Evolutionary conservation across 2,329 filamentous ascomycete species (phyloP).

Genomic region (Exophiala bonariae): DNA sequence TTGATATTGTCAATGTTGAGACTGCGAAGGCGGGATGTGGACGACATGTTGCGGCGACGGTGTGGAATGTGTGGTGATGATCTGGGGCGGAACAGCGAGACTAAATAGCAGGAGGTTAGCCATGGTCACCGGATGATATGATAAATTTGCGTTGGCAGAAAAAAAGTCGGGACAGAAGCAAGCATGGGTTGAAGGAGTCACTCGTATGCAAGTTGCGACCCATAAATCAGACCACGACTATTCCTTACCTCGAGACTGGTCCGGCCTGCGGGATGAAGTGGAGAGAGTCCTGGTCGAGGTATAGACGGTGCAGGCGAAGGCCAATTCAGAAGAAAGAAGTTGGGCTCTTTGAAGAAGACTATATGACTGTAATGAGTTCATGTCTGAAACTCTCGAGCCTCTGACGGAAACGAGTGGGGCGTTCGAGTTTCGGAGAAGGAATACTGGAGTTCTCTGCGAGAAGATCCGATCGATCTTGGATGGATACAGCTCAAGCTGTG

Average conservation of each 20-base stretch:
- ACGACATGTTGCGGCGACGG: constrained; percentile 46
- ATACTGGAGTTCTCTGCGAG: too few relatives aligned
- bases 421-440: neutral
- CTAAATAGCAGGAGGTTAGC: constrained; percentile 9
- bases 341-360: constrained; percentile 22
- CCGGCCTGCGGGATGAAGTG: constrained; percentile 4
- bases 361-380: constrained; percentile 10
- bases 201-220: constrained; percentile 6
- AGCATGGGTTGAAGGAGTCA: constrained; percentile 17
- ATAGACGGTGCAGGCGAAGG: constrained; percentile 16
- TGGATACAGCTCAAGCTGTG: too few relatives aligned
- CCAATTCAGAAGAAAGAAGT: constrained; percentile 23
- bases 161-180: constrained; percentile 20
- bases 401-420: constrained; percentile 8
- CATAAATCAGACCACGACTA: constrained; percentile 9
- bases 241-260: constrained; percentile 19
- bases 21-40: constrained; percentile 45
- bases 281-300: constrained; percentile 6
- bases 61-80: constrained; percentile 15
- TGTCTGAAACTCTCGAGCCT: constrained; percentile 4
- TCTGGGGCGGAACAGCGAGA: neutral
- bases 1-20: constrained; percentile 89
- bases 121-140: constrained; percentile 3
- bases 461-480: too few relatives aligned
- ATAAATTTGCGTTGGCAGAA: constrained; percentile 3